Base-by-base conservation (phyloP, 2,329 filamentous ascomycete species). In the Rhinocladiella mackenziei region DNA sequence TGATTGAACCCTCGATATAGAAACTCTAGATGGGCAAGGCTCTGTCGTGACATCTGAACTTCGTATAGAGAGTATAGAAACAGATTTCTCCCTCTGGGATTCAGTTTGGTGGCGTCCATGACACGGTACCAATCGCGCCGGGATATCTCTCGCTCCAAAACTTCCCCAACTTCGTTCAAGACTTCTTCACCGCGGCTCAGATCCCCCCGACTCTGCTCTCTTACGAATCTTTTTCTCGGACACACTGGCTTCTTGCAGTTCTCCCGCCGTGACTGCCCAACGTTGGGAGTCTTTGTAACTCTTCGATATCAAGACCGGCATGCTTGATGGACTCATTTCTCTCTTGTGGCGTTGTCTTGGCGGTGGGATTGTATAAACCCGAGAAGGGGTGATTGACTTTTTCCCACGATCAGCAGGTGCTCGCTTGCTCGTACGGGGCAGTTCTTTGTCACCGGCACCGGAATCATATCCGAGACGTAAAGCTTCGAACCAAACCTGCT, bases 401-500 rank as follows among this genome's bases (percentile, higher is more conserved):
- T 13, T 15, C 14, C 13, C 30, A 13, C 3, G n/a, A 11, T 3
- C 17, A 35, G 17, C 11, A 10, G 32, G n/a, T n/a, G 18, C 17
- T 26, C 25, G 43, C 14, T 33, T 42, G 13, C 5, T 28, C 6
- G 39, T n/a, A n/a, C n/a, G n/a, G n/a, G n/a, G n/a, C n/a, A n/a
- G n/a, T 14, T 39, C 19, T 14, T 22, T n/a, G 9, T 4, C 10
- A 15, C 17, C 8, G 8, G 14, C 17, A 18, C 42, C 43, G 11
- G 46, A 23, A 28, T 35, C 37, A 31, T 47, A 50, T 10, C 43
- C 50, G 18, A 50, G n/a, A 11, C 50, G 46, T 14, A 53, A 29
- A 13, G 50, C 50, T 44, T 52, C 52, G 20, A 39, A 48, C 55
- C 55, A 57, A 3, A 48, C 48, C 5, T 50, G 47, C 18, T 50